Evolutionary conservation across 2,329 filamentous ascomycete species (phyloP), one percentile per base, ranked within the genome.

Genomic region (Colletotrichum sp.): DNA sequence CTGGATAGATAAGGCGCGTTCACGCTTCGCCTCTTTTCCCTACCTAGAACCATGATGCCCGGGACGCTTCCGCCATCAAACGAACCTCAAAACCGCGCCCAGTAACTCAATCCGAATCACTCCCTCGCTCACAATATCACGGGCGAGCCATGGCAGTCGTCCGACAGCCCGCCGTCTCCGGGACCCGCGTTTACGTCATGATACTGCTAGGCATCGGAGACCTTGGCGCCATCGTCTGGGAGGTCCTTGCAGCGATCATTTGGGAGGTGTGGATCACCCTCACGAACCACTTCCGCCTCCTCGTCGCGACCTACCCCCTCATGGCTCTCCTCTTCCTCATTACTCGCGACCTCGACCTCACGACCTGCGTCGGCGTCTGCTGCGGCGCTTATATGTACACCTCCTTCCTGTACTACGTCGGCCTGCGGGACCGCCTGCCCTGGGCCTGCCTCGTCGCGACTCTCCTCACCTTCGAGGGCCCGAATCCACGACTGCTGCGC

Each of bases 281-380:
- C 68, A 63, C 72, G 33, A 74, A 74, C 68, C 72, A 71, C 62
- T 57, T 74, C 27, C 72, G 72, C 31, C 72, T 74, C 34, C 31
- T 74, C 29, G 15, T 74, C 38, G 72, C 72, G n/a, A 58, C 68
- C 54, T 74, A 74, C 57, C 72, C 72, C 27, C 68, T 74, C 5
- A 72, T 74, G 72, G 72, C 59, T 24, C 47, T 72, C 21, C 54
- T 74, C 24, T 74, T 63, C 68, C 27, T 74, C 16, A 31, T 59
- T 63, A 72, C 71, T 21, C 51, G 29, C 68, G 62, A 33, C 8
- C 13, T 66, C 21, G 69, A 62, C 63, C 27, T 58, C 33, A 71
- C 68, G 18, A 66, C 69, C 33, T 18, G 43, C 27, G 31, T 67
- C 33, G 27, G 55, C 57, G 59, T 59, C 43, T 47, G 43, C 29